phyloP scores from a whole-genome alignment of 441 rosid species.

The Gossypium aridum region DNA sequence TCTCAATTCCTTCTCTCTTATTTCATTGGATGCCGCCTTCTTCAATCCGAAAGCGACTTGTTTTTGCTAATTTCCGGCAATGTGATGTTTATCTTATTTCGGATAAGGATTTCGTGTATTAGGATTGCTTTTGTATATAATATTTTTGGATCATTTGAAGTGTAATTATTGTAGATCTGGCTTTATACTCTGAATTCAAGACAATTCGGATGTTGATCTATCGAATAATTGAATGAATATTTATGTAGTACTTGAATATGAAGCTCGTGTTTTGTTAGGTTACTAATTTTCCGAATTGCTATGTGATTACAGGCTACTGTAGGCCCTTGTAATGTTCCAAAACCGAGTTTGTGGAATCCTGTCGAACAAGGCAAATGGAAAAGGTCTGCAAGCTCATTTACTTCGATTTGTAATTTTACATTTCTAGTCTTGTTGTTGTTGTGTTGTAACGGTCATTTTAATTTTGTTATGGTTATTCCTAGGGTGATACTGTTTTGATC shows the following conservation, averaged over 20 bases:
- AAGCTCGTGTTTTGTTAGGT: background rate
- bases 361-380: conserved; percentile 96
- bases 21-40: conserved; percentile 31
- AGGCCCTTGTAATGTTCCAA: conserved; percentile 83
- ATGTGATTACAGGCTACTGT: conserved; percentile 62
- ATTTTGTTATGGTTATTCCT: background rate
- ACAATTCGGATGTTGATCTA: conserved; percentile 9
- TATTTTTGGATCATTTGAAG: background rate
- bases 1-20: background rate
- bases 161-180: conserved; percentile 25
- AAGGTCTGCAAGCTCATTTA: conserved; percentile 49
- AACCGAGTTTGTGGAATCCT: conserved; percentile 94
- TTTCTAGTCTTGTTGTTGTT: background rate
- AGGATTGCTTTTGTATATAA: background rate
- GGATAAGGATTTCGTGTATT: background rate
- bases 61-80: background rate
- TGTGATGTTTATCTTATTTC: background rate
- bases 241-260: background rate
- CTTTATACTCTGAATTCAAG: background rate
- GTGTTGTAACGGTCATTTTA: background rate
- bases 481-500: background rate
- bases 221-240: background rate
- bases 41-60: background rate
- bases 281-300: conserved; percentile 15
- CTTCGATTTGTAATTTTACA: background rate